Conservation (phyloP, 495 filamentous ascomycete genomes). For the Immersiella caudata region DNA sequence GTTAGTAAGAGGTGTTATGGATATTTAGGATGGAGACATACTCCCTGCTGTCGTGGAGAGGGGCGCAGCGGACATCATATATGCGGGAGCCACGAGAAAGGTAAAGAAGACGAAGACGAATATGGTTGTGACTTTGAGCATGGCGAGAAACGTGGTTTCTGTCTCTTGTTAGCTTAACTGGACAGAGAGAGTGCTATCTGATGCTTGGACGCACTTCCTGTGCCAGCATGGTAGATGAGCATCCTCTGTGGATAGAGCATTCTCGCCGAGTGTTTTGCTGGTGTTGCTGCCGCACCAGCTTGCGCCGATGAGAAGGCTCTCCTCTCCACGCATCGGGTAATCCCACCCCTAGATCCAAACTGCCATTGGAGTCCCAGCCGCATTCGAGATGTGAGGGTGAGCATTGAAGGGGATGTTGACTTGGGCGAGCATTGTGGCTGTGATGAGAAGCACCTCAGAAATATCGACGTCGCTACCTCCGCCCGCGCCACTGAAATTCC, state of each 20-base stretch:
- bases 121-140: conserved; percentile 70
- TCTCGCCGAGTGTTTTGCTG: not conserved
- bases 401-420: not conserved
- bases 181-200: not conserved
- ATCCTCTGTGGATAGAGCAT: conserved; percentile 58
- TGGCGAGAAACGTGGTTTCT: conserved; percentile 64
- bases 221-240: conserved; percentile 74
- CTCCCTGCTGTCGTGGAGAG: conserved; percentile 42
- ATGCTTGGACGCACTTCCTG: conserved; percentile 42
- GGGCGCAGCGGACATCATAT: conserved; percentile 52
- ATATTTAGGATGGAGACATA: conserved; percentile 24
- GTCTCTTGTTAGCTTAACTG: not conserved
- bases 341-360: not conserved
- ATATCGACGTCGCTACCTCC: not conserved
- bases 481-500: not conserved
- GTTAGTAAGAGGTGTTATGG: conserved; percentile 17
- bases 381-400: not conserved
- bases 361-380: not conserved
- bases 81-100: conserved; percentile 62
- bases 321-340: not conserved
- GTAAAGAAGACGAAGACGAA: conserved; percentile 67
- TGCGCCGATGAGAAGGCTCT: not conserved
- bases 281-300: not conserved
- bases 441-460: not conserved
- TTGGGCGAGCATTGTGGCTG: not conserved